A percentile compares a stretch with the other conserved stretches of the same genome.
These are phyloP conservation scores for Sordaria brevicollis DNA, from an alignment of 495 filamentous ascomycete species.

Conservation along the genomic window DNA sequence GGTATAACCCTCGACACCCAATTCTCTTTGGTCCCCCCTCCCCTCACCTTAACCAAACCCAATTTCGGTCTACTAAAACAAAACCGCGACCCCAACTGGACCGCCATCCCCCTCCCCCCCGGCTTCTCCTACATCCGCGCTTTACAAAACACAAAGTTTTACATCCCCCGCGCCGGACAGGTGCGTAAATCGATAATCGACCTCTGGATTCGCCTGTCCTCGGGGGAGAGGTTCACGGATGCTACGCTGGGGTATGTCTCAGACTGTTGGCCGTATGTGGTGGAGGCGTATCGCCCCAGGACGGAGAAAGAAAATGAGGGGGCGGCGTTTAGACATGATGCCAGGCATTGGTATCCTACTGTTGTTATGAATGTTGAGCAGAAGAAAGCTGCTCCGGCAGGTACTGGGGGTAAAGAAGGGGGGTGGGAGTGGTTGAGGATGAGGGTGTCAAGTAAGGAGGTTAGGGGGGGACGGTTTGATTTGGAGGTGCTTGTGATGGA, in stretches of 20 bases:
- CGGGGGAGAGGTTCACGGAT: conserved; percentile 43
- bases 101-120: conserved; percentile 26
- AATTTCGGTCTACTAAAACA: conserved; percentile 30
- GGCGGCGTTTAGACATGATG: conserved; percentile 4
- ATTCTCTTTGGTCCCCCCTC: conserved; percentile 33
- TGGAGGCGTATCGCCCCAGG: conserved; percentile 15
- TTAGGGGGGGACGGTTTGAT: conserved; percentile 55
- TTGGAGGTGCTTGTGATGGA: conserved; percentile 53
- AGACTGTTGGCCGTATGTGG: conserved; percentile 37
- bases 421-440: conserved; percentile 59
- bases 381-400: conserved; percentile 49
- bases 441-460: conserved; percentile 45
- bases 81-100: conserved; percentile 36
- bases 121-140: conserved; percentile 31
- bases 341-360: conserved; percentile 65
- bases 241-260: conserved; percentile 46
- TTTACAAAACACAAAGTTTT: conserved; percentile 42
- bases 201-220: conserved; percentile 53
- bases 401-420: no score
- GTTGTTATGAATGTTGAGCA: conserved; percentile 58
- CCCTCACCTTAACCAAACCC: conserved; percentile 13
- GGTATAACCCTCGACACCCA: conserved; percentile 47
- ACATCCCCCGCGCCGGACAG: conserved; percentile 42
- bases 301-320: background rate
- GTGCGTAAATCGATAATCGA: conserved; percentile 37